A percentile compares a stretch with the other conserved stretches of the same genome.
Evolutionary conservation across 352 stramenopile genomes (phyloP).

Genomic region (Globisporangium barbulae): DNA sequence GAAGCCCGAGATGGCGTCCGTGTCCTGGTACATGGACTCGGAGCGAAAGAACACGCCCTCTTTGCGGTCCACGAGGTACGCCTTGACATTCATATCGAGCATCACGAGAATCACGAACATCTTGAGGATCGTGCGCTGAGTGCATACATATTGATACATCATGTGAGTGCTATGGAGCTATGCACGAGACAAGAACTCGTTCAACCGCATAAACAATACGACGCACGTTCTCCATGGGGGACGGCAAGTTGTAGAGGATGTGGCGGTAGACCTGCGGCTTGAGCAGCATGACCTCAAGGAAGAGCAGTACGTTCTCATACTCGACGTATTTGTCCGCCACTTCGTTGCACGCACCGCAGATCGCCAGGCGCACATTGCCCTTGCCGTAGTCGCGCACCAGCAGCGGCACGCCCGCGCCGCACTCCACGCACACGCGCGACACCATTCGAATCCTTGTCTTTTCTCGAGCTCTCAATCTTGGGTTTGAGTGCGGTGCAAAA

Average conservation of each 20-base stretch:
- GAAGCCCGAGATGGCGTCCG: slow-evolving; percentile 40
- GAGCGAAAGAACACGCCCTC: slow-evolving; percentile 54
- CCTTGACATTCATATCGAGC: slow-evolving; percentile 86
- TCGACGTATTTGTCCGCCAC: slow-evolving; percentile 88
- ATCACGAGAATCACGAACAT: slow-evolving; percentile 77
- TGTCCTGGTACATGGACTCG: slow-evolving; percentile 57
- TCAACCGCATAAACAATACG: background rate
- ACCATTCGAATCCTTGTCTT: background rate
- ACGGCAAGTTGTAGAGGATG: slow-evolving; percentile 73
- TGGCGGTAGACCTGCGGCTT: slow-evolving; percentile 85
- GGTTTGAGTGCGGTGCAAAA: too few relatives aligned
- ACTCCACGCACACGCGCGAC: slow-evolving; percentile 72
- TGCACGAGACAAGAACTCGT: background rate
- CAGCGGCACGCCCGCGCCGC: slow-evolving; percentile 51
- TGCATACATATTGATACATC: background rate
- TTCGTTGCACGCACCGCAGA: slow-evolving; percentile 63
- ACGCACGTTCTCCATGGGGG: slow-evolving; percentile 33
- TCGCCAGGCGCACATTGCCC: slow-evolving; percentile 76
- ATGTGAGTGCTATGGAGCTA: background rate
- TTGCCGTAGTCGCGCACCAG: slow-evolving; percentile 85
- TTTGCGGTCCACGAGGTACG: slow-evolving; percentile 69
- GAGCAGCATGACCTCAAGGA: slow-evolving; percentile 83
- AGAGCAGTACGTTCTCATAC: slow-evolving; percentile 82
- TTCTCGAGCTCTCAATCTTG: too few relatives aligned
- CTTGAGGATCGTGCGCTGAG: slow-evolving; percentile 56